Conservation (phyloP, 2,329 filamentous ascomycete genomes). For the Ambrosiella cleistominuta region DNA sequence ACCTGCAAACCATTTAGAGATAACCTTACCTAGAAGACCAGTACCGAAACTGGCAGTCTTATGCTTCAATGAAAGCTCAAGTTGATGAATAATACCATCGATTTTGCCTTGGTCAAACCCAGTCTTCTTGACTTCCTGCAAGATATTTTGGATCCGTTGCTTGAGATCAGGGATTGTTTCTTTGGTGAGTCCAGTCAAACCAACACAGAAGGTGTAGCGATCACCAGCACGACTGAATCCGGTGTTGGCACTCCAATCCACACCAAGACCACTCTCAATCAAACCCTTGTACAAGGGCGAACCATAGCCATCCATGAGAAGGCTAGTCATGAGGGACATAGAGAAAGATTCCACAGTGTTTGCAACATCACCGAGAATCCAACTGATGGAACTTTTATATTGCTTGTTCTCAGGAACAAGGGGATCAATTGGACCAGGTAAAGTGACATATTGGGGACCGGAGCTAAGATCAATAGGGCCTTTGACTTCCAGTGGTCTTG, state of each 20-base stretch:
- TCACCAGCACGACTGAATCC: conserved; percentile 71
- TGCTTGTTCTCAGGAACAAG: conserved; percentile 74
- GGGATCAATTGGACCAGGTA: conserved; percentile 71
- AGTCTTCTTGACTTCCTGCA: conserved; percentile 50
- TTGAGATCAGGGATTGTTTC: conserved; percentile 63
- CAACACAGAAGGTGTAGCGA: conserved; percentile 72
- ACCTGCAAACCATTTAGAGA: conserved; percentile 90
- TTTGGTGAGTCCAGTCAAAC: conserved; percentile 74
- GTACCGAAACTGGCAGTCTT: conserved; percentile 94
- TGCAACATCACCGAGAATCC: conserved; percentile 69
- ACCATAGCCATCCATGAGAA: conserved; percentile 86
- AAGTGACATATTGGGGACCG: conserved; percentile 50
- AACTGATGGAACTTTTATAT: conserved; percentile 84
- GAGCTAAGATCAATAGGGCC: conserved; percentile 56
- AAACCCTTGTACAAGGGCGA: conserved; percentile 80
- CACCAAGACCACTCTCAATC: conserved; percentile 76
- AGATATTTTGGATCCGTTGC: conserved; percentile 52
- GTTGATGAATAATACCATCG: conserved; percentile 80
- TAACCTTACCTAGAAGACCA: conserved; percentile 70
- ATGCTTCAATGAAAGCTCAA: conserved; percentile 86
- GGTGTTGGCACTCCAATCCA: conserved; percentile 87
- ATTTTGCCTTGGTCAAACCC: conserved; percentile 86
- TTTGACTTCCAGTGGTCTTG: conserved; percentile 24
- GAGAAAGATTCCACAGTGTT: conserved; percentile 82
- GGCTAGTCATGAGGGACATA: conserved; percentile 59